These are phyloP conservation scores for Gremmenia infestans DNA, from an alignment of 2,329 filamentous ascomycete species.

Conservation along the genomic window DNA sequence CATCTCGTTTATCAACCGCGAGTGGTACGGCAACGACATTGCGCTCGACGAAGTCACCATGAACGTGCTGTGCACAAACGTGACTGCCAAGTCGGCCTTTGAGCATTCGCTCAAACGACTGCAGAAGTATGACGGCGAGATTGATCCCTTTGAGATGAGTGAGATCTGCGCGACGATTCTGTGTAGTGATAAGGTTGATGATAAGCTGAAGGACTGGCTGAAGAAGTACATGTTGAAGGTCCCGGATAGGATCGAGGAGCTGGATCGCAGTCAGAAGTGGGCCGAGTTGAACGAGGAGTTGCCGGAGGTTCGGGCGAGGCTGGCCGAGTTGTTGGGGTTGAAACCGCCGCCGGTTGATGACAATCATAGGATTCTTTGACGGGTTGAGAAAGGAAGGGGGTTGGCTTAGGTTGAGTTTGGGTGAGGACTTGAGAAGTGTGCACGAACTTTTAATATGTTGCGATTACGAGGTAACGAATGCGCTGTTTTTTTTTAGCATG, in stretches of 20 bases:
- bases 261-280: background rate
- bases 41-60: constrained; percentile 25
- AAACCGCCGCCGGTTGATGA: constrained; percentile 6
- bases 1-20: constrained; percentile 26
- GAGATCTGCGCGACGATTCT: constrained; percentile 16
- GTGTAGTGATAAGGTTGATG: constrained; percentile 22
- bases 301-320: constrained; percentile 9
- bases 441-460: no score
- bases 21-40: constrained; percentile 11
- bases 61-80: constrained; percentile 18
- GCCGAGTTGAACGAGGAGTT: constrained; percentile 1
- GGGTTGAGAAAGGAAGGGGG: background rate
- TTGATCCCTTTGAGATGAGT: constrained; percentile 1
- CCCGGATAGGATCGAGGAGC: background rate
- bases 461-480: no score
- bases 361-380: constrained; percentile 13
- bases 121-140: constrained; percentile 9
- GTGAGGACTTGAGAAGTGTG: background rate
- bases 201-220: constrained; percentile 20
- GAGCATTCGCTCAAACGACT: constrained; percentile 16
- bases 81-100: constrained; percentile 17
- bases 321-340: constrained; percentile 14
- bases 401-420: background rate
- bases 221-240: constrained; percentile 10
- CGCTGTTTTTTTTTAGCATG: background rate